Evolutionary conservation across 2,329 filamentous ascomycete genomes (phyloP).

Genomic region (Fusarium palustre): DNA sequence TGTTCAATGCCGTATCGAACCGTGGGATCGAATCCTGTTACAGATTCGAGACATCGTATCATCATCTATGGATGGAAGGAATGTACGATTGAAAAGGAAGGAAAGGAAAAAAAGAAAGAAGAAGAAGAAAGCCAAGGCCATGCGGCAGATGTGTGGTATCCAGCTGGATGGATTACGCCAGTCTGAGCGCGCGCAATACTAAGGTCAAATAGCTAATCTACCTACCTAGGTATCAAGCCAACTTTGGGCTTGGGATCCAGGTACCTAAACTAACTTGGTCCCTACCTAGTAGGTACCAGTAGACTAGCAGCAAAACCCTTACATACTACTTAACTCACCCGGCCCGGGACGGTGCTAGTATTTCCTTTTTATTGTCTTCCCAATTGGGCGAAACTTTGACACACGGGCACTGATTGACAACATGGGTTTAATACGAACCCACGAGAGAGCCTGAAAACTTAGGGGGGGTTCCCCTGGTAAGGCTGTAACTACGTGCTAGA

Average conservation of each 20-base stretch:
- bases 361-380: constrained; percentile 21
- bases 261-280: not conserved
- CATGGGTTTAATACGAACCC: constrained; percentile 26
- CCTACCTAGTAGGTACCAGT: too few species aligned
- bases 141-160: constrained; percentile 26
- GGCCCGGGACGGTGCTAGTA: constrained; percentile 11
- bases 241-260: not conserved
- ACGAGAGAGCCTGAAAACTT: not conserved
- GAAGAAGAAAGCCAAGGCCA: not conserved
- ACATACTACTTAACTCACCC: constrained; percentile 4
- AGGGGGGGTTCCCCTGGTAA: not conserved
- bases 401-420: constrained; percentile 34
- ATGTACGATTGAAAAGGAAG: not conserved
- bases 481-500: constrained; percentile 2
- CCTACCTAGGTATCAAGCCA: not conserved
- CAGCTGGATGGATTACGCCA: constrained; percentile 30
- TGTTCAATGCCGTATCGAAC: not conserved
- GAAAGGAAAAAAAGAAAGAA: constrained; percentile 1
- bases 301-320: not conserved
- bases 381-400: constrained; percentile 14
- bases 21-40: constrained; percentile 9
- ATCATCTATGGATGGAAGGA: not conserved
- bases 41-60: constrained; percentile 20
- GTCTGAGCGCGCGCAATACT: constrained; percentile 41
- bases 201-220: not conserved